phyloP scores from a whole-genome alignment of 2,329 filamentous ascomycete genomes.

The Hypoxylon sp. region DNA sequence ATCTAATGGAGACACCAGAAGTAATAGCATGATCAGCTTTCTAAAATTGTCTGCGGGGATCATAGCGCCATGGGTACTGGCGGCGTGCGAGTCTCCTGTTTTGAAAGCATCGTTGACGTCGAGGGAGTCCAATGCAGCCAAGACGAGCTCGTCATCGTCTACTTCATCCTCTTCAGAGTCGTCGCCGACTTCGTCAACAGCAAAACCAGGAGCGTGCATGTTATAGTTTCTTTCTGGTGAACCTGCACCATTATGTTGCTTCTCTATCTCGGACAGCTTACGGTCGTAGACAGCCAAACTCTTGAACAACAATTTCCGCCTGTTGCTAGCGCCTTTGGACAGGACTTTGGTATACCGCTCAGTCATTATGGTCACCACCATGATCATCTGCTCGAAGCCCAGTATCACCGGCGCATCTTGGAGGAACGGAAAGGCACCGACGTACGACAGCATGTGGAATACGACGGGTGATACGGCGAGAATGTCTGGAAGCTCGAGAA shows the following conservation, averaged over 20 bases:
- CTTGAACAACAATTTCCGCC: constrained; percentile 75
- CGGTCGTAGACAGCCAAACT: constrained; percentile 79
- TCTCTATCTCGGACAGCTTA: constrained; percentile 56
- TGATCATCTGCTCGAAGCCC: constrained; percentile 76
- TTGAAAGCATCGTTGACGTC: constrained; percentile 73
- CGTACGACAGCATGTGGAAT: constrained; percentile 78
- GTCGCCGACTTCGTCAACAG: constrained; percentile 60
- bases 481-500: constrained; percentile 79
- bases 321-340: constrained; percentile 67
- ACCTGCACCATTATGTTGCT: constrained; percentile 30
- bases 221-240: constrained; percentile 26
- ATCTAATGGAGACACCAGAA: constrained; percentile 74
- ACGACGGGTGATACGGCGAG: constrained; percentile 75
- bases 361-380: constrained; percentile 79
- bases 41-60: constrained; percentile 81
- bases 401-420: constrained; percentile 77
- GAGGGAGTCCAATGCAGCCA: constrained; percentile 76
- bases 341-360: constrained; percentile 75
- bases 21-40: constrained; percentile 76
- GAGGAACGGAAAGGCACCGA: constrained; percentile 80
- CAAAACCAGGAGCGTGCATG: constrained; percentile 57
- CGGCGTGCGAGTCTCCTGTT: constrained; percentile 59
- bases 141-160: constrained; percentile 72
- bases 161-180: constrained; percentile 57
- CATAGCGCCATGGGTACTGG: constrained; percentile 71